Conservation (phyloP, 306 rosid species). For the Herpetospermum pedunculosum region DNA sequence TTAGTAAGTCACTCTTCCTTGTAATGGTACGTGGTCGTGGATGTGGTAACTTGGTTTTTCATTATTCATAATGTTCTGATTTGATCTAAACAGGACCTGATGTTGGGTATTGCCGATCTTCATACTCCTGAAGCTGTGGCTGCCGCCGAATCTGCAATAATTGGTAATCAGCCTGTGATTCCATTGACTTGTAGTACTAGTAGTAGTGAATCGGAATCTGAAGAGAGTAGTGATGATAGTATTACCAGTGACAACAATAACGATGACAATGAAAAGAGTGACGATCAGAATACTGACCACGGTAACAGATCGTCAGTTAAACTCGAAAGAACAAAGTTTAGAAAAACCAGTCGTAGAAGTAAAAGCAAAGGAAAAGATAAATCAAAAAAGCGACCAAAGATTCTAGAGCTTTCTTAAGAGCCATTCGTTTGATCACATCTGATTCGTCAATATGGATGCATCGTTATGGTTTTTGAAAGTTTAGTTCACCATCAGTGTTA, state of each 20-base stretch:
- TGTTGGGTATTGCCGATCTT: conserved; percentile 86
- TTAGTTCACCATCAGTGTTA: background rate
- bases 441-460: background rate
- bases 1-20: conserved; percentile 27
- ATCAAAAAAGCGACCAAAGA: conserved; percentile 38
- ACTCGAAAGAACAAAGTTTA: conserved; percentile 15
- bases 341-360: conserved; percentile 2
- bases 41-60: background rate
- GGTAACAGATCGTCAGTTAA: background rate
- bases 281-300: background rate
- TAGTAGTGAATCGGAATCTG: conserved; percentile 38
- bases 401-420: conserved; percentile 41
- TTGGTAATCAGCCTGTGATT: conserved; percentile 41
- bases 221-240: conserved; percentile 27
- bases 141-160: conserved; percentile 73
- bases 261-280: conserved; percentile 7
- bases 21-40: background rate
- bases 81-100: conserved; percentile 81
- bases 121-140: conserved; percentile 79
- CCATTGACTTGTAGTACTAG: conserved; percentile 27
- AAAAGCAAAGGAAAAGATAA: conserved; percentile 12
- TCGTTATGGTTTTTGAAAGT: background rate
- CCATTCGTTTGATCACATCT: background rate
- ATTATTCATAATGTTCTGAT: background rate
- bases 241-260: conserved; percentile 9